phyloP scores from a whole-genome alignment of 768 basidiomycete species.

The Auriculariales sp. region DNA sequence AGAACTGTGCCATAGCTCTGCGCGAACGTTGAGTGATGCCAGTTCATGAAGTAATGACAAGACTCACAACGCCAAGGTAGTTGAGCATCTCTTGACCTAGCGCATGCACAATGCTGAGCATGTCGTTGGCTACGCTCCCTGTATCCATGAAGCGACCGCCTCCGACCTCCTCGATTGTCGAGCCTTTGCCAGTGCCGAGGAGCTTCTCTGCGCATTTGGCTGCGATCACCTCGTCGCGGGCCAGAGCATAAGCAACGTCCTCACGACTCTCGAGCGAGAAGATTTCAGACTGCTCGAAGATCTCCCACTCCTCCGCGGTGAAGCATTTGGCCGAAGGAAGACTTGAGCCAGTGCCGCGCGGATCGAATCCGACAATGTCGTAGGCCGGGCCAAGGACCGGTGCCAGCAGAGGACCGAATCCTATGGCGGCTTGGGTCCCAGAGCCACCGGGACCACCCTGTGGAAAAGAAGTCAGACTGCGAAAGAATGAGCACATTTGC shows the following conservation, averaged over 20 bases:
- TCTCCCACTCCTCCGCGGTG: not conserved
- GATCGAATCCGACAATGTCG: not conserved
- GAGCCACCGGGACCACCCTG: not conserved
- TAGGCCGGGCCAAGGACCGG: not conserved
- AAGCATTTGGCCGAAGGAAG: not conserved
- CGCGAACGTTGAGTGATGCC: not conserved
- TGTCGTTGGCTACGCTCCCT: not conserved
- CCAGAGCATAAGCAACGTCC: not conserved
- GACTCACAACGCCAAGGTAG: not conserved
- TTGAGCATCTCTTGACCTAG: not conserved
- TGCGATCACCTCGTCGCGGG: not conserved
- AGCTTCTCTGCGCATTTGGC: not conserved
- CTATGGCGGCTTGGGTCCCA: not conserved
- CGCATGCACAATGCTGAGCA: not conserved
- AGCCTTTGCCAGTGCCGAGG: not conserved
- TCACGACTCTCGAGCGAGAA: not conserved
- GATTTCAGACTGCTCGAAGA: not conserved
- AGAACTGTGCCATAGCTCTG: not conserved
- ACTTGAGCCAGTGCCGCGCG: not conserved
- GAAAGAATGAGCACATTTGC: too few relatives aligned
- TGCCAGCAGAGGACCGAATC: not conserved
- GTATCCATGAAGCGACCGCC: not conserved
- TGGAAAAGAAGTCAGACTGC: too few relatives aligned
- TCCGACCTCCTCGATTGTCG: not conserved
- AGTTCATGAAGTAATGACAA: not conserved